Percentiles rank a stretch among this genome's conserved stretches.
Conservation (phyloP, 257 asterid species). For the Salvia hispanica region DNA sequence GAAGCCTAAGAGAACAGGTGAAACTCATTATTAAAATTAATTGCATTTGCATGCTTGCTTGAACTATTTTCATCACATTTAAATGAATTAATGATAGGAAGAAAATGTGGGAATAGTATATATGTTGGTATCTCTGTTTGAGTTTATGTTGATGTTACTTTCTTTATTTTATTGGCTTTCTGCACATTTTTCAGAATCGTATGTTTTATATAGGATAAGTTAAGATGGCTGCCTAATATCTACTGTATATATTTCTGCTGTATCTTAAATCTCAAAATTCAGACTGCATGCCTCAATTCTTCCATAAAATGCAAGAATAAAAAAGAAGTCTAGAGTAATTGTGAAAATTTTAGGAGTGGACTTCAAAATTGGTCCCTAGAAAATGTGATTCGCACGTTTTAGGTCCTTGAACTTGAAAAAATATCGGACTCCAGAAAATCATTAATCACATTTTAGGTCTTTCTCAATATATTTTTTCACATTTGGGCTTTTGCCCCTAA, state of each 20-base stretch:
- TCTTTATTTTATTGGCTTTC: constrained; percentile 2
- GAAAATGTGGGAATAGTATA: neutral
- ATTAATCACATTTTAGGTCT: too few relatives aligned
- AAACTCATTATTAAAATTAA: too few relatives aligned
- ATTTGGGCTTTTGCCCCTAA: too few relatives aligned
- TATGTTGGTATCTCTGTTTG: neutral
- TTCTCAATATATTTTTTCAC: too few relatives aligned
- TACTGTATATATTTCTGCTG: neutral
- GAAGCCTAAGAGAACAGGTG: constrained; percentile 58
- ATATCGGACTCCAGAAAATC: too few relatives aligned
- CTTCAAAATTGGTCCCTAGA: too few relatives aligned
- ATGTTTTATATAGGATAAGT: neutral
- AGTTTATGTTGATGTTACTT: neutral
- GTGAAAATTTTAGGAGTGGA: too few relatives aligned
- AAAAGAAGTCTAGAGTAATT: neutral
- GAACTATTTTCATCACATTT: neutral
- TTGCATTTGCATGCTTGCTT: neutral
- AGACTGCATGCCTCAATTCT: constrained; percentile 1
- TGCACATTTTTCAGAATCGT: neutral
- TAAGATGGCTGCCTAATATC: neutral
- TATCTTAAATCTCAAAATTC: too few relatives aligned
- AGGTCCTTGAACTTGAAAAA: neutral
- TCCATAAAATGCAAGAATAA: neutral
- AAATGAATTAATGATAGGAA: neutral
- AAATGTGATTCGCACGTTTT: too few relatives aligned